phyloP scores from a whole-genome alignment of 345 rosid species.

The Eucalyptus marginata region DNA sequence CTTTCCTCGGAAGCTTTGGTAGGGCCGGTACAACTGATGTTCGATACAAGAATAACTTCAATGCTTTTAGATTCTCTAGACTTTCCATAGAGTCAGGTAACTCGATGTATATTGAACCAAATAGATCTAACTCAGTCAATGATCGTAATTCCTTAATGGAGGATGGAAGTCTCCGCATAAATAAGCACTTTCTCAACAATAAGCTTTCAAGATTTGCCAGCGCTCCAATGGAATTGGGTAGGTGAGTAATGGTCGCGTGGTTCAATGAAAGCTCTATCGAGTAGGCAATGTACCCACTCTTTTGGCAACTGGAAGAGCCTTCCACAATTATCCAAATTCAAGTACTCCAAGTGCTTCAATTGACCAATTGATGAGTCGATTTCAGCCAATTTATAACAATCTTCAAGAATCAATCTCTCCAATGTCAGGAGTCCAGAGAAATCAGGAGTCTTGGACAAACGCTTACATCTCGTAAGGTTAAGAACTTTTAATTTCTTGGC shows the following conservation, averaged over 20 bases:
- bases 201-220: neutral
- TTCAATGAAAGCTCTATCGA: neutral
- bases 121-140: neutral
- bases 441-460: neutral
- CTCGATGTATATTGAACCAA: neutral
- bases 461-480: neutral
- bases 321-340: fast-evolving
- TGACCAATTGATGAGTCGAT: neutral
- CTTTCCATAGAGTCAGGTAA: neutral
- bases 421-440: neutral
- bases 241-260: fast-evolving
- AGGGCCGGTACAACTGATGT: no score
- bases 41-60: neutral
- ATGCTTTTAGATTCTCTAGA: neutral
- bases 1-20: neutral
- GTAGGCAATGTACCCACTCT: neutral
- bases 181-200: neutral
- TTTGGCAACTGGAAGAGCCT: fast-evolving
- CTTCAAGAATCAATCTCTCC: neutral
- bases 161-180: neutral
- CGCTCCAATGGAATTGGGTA: neutral
- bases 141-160: neutral
- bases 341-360: neutral
- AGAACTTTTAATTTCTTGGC: neutral
- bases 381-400: neutral